phyloP scores from a whole-genome alignment of 2,329 filamentous ascomycete genomes.

The Cryoendolithus antarcticus region DNA sequence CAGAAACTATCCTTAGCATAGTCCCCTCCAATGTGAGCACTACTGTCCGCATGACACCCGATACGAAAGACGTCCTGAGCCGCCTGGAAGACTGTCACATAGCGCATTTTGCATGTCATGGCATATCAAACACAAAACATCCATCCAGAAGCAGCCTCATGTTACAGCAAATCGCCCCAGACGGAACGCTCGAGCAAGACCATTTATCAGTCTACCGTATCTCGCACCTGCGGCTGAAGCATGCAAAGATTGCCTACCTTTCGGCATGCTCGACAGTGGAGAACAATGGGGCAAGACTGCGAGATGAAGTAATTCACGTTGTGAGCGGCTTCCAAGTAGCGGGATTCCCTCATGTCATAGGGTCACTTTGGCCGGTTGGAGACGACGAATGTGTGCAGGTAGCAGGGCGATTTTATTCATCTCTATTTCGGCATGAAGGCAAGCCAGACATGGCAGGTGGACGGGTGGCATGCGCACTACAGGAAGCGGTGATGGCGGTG shows the following conservation, averaged over 20 bases:
- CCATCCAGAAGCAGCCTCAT: not conserved
- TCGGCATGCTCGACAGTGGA: not conserved
- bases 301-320: slow-evolving; percentile 1
- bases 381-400: not conserved
- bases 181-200: not conserved
- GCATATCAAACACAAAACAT: not conserved
- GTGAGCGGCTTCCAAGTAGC: slow-evolving; percentile 1
- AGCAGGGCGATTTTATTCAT: not conserved
- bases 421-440: not conserved
- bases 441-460: not conserved
- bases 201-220: not conserved
- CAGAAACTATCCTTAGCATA: too few relatives aligned
- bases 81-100: not conserved
- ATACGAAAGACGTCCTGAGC: not conserved
- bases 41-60: too few relatives aligned
- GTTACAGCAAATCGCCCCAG: too few relatives aligned
- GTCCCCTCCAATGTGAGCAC: too few relatives aligned
- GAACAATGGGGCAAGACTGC: not conserved
- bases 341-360: slow-evolving; percentile 2
- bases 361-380: slow-evolving; percentile 1
- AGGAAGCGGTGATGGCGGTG: too few relatives aligned
- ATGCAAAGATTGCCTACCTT: not conserved
- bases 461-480: too few relatives aligned
- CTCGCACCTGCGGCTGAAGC: not conserved
- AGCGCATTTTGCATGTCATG: slow-evolving; percentile 1